Base-by-base conservation (phyloP, 2,329 filamentous ascomycete species). In the Phialophora tarda region DNA sequence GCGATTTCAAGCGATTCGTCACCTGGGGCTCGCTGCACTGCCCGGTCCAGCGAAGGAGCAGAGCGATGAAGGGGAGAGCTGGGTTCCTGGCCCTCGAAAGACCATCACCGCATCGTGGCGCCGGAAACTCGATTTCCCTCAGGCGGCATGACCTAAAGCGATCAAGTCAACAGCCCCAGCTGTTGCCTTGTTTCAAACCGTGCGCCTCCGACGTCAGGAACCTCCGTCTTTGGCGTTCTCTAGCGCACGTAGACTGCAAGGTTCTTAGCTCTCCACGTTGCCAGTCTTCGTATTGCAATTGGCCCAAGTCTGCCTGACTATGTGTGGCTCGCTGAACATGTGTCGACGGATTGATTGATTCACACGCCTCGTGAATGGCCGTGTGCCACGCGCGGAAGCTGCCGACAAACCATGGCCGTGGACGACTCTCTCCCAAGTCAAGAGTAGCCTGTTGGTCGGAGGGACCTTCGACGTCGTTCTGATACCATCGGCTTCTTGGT, bases 351-450 rank as follows among this genome's bases (percentile, higher is more conserved):
- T 44, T 44, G 38, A 44, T 44, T 17, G 38, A 44, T 8, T 17
- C 53, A 55, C 24, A 21, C 10, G 11, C 51, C 44, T 28, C 48
- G 28, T 23, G 41, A 23, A 61, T 50, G 59, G n/a, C n/a, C 32
- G 24, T 53, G 44, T 10, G 48, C 59, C 59, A 61, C 59, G 48
- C 59, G 59, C 59, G 59, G 59, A 41, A 53, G 47, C 48, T 51
- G 21, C 59, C 59, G 59, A 61, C 47, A 30, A 26, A 44, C 47
- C 30, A 26, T 32, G 59, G 34, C 44, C 32, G 17, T 32, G 12
- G 12, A 51, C 10, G 24, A 24, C 48, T 51, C 10, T 21, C 7
- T 55, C 17, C 11, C 11, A 54, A 7, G 24, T 30, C 51, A 54
- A 54, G 26, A 30, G 32, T 50, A 24, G 56, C 56, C 8, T 48